phyloP scores from a whole-genome alignment of 331 rosid genomes.

The Prunus yedoensis region DNA sequence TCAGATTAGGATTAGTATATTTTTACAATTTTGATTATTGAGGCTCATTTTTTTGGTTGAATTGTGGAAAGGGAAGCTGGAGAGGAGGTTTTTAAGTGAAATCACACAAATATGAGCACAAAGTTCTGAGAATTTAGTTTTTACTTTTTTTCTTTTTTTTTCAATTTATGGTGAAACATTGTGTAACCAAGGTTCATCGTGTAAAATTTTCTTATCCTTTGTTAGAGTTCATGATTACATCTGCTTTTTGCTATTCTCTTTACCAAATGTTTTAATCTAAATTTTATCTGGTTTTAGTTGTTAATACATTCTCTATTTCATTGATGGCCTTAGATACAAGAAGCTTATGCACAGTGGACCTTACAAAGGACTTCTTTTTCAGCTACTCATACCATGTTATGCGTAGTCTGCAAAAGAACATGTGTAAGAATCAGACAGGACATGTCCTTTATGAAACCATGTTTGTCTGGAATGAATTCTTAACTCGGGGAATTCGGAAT shows the following conservation, averaged over 20 bases:
- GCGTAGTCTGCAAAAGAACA: conserved; percentile 54
- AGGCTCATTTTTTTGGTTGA: no score
- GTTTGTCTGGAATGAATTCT: conserved; percentile 55
- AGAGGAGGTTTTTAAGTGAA: neutral
- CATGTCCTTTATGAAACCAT: conserved; percentile 49
- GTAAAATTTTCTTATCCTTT: neutral
- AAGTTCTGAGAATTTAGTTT: neutral
- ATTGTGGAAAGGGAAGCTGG: no score
- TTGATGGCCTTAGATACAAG: conserved; percentile 45
- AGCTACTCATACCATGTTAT: conserved; percentile 56
- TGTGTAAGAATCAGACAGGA: conserved; percentile 37
- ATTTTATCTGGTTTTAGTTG: neutral
- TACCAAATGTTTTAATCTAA: neutral
- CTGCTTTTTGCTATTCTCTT: neutral
- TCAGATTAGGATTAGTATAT: neutral
- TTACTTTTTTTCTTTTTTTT: neutral
- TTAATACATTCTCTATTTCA: conserved; percentile 18
- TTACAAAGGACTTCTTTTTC: conserved; percentile 58
- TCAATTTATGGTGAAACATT: neutral
- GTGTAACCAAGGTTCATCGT: neutral
- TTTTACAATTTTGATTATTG: neutral
- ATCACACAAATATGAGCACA: neutral
- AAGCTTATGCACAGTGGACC: conserved; percentile 51
- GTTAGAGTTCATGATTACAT: neutral
- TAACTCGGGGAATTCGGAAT: conserved; percentile 51